Base-by-base conservation (phyloP, 495 filamentous ascomycete species). In the Hypoxylon trugodes region DNA sequence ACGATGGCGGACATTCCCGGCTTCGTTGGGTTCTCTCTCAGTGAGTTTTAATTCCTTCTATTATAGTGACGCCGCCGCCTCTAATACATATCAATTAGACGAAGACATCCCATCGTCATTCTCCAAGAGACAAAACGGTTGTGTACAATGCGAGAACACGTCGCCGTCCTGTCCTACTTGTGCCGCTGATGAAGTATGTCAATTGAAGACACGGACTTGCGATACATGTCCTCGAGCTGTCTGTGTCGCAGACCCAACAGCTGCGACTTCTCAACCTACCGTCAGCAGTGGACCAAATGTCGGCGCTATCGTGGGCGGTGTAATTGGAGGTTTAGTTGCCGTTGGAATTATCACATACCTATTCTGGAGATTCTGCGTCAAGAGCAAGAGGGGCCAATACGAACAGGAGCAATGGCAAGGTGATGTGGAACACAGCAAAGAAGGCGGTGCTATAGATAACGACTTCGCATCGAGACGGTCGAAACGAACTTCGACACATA, bases 331-430 rank as follows among this genome's bases (percentile, higher is more conserved):
- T 65, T 66, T 96, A 1, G 82, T 81, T 12, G 81, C 82, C 9
- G 79, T 97, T 25, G 89, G 81, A 16, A 70, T 90, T 19, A 67
- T 93, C 28, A 89, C 87, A 4, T 96, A 89, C 63, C 71, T 97
- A 33, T 81, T 97, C 4, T 98, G 90, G 88, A 90, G 85, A 72
- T 93, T 90, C 73, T 90, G 88, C 68, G 89, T 96, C 66, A 93
- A 91, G 79, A 88, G 86, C 65, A 86, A 87, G 76, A 85, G 92
- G 71, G 78, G 86, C 63, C 79, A 87, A 36, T 78, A 85, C 50
- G 74, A 78, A 13, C 64, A 70, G 59, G 79, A 82, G 38, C 75
- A 81, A 48, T 87, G 84, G 67, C 79, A 83, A 28, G 84, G 81
- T 70, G 77, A 77, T n/a, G 72, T 69, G 25, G 79, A 85, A 50